Evolutionary conservation across 257 asterid species (phyloP), one percentile per base, ranked within the genome.

Genomic region (Salvia splendens): DNA sequence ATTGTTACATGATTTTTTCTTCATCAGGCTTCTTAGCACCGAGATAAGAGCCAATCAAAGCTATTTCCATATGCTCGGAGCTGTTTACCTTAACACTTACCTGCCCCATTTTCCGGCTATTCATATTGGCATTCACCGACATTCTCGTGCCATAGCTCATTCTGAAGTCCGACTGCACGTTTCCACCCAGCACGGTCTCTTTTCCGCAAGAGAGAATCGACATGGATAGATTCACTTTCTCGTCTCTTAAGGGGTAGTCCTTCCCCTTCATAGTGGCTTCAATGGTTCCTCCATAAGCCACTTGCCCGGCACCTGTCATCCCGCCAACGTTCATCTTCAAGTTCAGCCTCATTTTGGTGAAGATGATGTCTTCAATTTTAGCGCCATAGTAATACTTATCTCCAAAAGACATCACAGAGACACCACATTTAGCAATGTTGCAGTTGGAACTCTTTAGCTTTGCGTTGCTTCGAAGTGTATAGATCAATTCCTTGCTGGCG

Each of bases 181-280:
- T 83, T 5, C 85, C 97, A 38, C 96, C 85, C 55, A 88, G 57
- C 56, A 94, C 89, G 0, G 81, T 82, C 72, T 91, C 93, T 32
- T 85, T 89, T 17, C 89, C 78, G 38, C 78, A 82, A 20, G 95
- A 85, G 54, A 87, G 82, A 48, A 84, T 50, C 8, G 93, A 81
- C 88, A 86, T 72, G 14, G 85, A 46, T 64, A 94, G 30, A 71
- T 85, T 79, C 61, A 81, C 76, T 80, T 83, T 80, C 20, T 94
- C 96, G 9, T 91, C 84, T 69, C 98, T 94, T 81, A 87, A 84
- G 2, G 99, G 99, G 70, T 85, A 88, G 83, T 94, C 95, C 56
- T 76, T 91, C 70, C 95, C 99, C 74, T 85, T 87, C 5, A 88
- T 50, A 64, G 82, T 86, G 60, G 96, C 88, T 76, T 79, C 95